These are phyloP conservation scores for Acanthochlamys bracteata DNA, from an alignment of 106 monocot species.

Conservation along the genomic window DNA sequence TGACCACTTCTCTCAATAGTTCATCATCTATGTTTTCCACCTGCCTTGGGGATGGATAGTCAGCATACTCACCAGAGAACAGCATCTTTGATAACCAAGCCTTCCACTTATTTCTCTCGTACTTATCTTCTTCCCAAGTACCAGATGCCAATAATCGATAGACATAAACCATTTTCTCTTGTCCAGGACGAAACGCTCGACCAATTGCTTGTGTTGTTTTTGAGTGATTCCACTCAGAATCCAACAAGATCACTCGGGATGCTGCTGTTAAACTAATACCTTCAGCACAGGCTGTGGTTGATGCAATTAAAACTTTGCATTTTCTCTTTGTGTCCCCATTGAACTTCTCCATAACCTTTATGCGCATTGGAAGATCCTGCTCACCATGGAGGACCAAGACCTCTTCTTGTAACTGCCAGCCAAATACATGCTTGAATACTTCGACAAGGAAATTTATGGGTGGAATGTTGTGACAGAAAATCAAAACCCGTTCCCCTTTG, in stretches of 20 bases:
- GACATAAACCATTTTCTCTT: slow-evolving; percentile 58
- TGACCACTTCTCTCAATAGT: slow-evolving; percentile 52
- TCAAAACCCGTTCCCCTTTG: slow-evolving; percentile 53
- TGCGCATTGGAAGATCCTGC: slow-evolving; percentile 44
- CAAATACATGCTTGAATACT: slow-evolving; percentile 33
- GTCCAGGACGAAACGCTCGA: slow-evolving; percentile 60
- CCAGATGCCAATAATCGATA: slow-evolving; percentile 56
- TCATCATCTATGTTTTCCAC: slow-evolving; percentile 38
- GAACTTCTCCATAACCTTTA: slow-evolving; percentile 51
- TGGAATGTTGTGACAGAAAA: slow-evolving; percentile 60
- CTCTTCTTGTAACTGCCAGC: slow-evolving; percentile 46
- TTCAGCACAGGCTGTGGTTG: slow-evolving; percentile 70
- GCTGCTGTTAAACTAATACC: slow-evolving; percentile 66
- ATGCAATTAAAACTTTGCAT: slow-evolving; percentile 54
- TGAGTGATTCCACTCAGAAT: slow-evolving; percentile 74
- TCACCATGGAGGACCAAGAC: slow-evolving; percentile 61
- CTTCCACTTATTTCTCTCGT: slow-evolving; percentile 42
- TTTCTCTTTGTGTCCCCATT: slow-evolving; percentile 32
- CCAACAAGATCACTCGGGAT: slow-evolving; percentile 65
- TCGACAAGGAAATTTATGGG: slow-evolving; percentile 46
- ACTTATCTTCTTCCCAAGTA: slow-evolving; percentile 67
- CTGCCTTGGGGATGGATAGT: slow-evolving; percentile 12
- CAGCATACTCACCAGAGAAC: slow-evolving; percentile 29
- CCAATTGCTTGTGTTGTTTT: slow-evolving; percentile 75
- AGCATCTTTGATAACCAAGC: slow-evolving; percentile 68